Conservation (phyloP, 352 stramenopile genomes). For the Phytophthora syringae region DNA sequence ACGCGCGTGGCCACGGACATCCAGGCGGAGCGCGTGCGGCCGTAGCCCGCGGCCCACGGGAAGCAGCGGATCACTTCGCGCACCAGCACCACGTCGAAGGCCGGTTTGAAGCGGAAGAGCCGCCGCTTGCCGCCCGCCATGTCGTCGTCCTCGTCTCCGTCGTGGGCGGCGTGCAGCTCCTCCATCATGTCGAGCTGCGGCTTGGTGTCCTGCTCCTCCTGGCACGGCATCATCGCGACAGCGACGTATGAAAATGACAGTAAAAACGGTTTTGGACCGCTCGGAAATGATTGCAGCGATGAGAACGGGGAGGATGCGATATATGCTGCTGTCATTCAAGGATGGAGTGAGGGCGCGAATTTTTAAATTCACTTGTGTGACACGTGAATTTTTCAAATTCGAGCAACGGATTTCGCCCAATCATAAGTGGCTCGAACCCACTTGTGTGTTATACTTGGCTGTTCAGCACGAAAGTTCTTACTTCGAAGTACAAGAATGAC, state of each 20-base stretch:
- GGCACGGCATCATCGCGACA: constrained; percentile 25
- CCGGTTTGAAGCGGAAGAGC: constrained; percentile 49
- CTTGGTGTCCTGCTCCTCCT: constrained; percentile 21
- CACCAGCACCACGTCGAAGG: constrained; percentile 46
- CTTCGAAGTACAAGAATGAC: too few relatives aligned
- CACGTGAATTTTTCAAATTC: too few relatives aligned
- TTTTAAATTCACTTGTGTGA: too few relatives aligned
- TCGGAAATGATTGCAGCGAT: not conserved
- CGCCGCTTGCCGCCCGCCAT: constrained; percentile 30
- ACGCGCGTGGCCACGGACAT: constrained; percentile 40
- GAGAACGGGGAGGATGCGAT: too few relatives aligned
- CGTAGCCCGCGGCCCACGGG: constrained; percentile 49
- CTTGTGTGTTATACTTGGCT: too few relatives aligned
- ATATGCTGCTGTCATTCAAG: too few relatives aligned
- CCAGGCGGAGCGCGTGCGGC: constrained; percentile 48
- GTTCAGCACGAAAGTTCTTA: too few relatives aligned
- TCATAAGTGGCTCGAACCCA: too few relatives aligned
- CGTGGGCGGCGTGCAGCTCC: constrained; percentile 22
- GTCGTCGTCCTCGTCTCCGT: constrained; percentile 28
- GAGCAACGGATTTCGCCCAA: too few relatives aligned
- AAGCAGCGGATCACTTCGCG: constrained; percentile 50
- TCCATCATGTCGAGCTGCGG: constrained; percentile 34
- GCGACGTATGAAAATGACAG: constrained; percentile 7
- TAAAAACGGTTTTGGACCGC: not conserved
- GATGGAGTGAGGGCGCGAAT: too few relatives aligned